A percentile compares a stretch with the other conserved stretches of the same genome.
These are phyloP conservation scores for Bassia scoparia DNA, from an alignment of 148 eudicot genomes.

Conservation along the genomic window DNA sequence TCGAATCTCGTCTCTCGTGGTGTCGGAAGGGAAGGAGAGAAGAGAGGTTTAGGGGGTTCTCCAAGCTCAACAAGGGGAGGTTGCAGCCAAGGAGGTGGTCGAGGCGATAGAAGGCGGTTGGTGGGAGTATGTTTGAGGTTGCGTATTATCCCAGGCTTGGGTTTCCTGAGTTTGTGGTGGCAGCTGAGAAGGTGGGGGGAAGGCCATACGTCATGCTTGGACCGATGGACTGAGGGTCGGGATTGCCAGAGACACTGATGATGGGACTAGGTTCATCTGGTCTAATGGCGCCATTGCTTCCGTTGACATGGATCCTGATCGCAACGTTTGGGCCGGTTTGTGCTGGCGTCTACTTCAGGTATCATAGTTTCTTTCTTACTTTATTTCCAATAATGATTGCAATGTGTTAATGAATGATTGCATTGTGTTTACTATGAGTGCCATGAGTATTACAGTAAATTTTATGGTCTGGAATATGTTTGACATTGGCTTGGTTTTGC, in stretches of 20 bases:
- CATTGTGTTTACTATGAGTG: too few relatives aligned
- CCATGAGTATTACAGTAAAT: too few relatives aligned
- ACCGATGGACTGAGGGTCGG: conserved; percentile 48
- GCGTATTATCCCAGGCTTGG: conserved; percentile 54
- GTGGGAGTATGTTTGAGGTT: conserved; percentile 56
- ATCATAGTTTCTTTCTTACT: background rate
- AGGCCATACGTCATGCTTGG: conserved; percentile 37
- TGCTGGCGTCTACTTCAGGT: conserved; percentile 86
- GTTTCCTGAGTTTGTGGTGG: conserved; percentile 64
- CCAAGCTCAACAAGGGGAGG: conserved; percentile 34
- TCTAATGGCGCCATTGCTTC: conserved; percentile 46
- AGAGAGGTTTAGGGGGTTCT: conserved; percentile 13
- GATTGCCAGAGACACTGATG: conserved; percentile 61
- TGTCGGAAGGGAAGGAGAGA: background rate
- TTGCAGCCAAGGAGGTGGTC: conserved; percentile 37
- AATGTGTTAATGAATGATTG: too few relatives aligned
- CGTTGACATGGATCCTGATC: conserved; percentile 23
- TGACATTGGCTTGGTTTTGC: too few relatives aligned
- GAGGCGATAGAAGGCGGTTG: conserved; percentile 51
- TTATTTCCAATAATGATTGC: too few relatives aligned
- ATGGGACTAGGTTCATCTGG: conserved; percentile 53
- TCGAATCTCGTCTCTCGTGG: too few relatives aligned
- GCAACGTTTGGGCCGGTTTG: conserved; percentile 44
- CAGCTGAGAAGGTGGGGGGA: conserved; percentile 55
- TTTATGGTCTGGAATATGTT: too few relatives aligned